Evolutionary conservation across 2,329 filamentous ascomycete genomes (phyloP), one percentile per base, ranked within the genome.

Genomic region (Bimuria novae-zelandiae): DNA sequence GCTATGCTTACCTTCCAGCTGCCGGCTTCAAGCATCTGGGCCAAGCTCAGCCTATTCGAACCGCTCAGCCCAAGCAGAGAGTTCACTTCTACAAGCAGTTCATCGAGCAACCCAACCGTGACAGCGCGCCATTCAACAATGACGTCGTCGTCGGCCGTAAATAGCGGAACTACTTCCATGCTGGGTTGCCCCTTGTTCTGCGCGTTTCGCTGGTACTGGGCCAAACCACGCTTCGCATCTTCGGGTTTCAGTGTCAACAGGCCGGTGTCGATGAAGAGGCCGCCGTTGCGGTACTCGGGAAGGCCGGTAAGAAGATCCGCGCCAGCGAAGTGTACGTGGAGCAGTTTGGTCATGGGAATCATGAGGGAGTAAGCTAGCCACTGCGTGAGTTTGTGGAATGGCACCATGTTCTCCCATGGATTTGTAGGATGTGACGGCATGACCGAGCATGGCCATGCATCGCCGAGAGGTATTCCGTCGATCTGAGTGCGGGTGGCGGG

Each of bases 321-420:
- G 37, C 91, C 90, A 3, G 88, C 86, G 72, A 94, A 94, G 60
- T 91, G 85, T 54, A 95, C 86, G 52, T 88, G 84, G 64, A 96
- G 85, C 19, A 96, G 75, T 60, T 86, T 89, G 51, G 87, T 84
- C 88, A 96, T 95, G 0, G 92, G 92, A 21, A 92, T 88, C 89
- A 95, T 95, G 51, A 97, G 83, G 2, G 91, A 96, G 76, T 96
- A 96, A 44, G 89, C 90, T 51, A 97, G 86, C 92, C 92, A 97
- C 74, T 96, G 92, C 0, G 92, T 95, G 30, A 96, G 82, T 36
- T 70, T 96, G 79, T 97, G 92, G 78, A 96, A 96, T 0, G 92
- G 92, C 10, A 93, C 84, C 64, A 95, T 93, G 62, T 82, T 87
- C 70, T 93, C 89, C 88, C 89, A 91, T 0, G 85, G 81, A 60